Percentiles rank a stretch among this genome's conserved stretches.
These are phyloP conservation scores for Geopyxis carbonaria DNA, from an alignment of 495 filamentous ascomycete genomes.

Conservation along the genomic window DNA sequence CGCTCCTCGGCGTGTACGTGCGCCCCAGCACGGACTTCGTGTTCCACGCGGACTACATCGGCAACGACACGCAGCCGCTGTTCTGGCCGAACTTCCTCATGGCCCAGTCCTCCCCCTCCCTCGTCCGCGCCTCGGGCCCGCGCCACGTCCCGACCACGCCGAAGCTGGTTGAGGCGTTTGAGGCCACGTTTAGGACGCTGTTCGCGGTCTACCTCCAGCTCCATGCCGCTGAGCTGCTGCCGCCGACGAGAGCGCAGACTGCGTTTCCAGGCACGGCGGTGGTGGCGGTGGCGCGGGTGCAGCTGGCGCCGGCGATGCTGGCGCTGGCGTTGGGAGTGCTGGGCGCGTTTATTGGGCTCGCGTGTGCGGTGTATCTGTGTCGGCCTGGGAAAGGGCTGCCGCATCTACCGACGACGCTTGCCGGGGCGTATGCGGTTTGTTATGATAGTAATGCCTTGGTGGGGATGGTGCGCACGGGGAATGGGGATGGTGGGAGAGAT, in stretches of 20 bases:
- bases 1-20: no score
- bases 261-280: background rate
- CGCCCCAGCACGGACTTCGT: no score
- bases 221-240: background rate
- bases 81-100: no score
- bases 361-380: background rate
- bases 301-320: conserved; percentile 1
- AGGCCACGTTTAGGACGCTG: background rate
- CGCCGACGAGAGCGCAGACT: background rate
- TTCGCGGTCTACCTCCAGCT: conserved; percentile 6
- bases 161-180: no score
- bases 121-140: no score
- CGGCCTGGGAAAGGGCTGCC: background rate
- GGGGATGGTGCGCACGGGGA: background rate
- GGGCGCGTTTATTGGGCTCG: conserved; percentile 2
- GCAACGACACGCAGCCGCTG: no score
- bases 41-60: no score
- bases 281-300: conserved; percentile 1
- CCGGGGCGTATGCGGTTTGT: conserved; percentile 1
- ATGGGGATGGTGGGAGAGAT: no score
- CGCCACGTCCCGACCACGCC: no score
- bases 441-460: conserved; percentile 6
- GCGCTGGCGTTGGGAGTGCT: conserved; percentile 3
- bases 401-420: conserved; percentile 5
- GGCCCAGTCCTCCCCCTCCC: no score